These are phyloP conservation scores for Trebouxia sp. DNA, from an alignment of 139 green algal species.

Conservation along the genomic window DNA sequence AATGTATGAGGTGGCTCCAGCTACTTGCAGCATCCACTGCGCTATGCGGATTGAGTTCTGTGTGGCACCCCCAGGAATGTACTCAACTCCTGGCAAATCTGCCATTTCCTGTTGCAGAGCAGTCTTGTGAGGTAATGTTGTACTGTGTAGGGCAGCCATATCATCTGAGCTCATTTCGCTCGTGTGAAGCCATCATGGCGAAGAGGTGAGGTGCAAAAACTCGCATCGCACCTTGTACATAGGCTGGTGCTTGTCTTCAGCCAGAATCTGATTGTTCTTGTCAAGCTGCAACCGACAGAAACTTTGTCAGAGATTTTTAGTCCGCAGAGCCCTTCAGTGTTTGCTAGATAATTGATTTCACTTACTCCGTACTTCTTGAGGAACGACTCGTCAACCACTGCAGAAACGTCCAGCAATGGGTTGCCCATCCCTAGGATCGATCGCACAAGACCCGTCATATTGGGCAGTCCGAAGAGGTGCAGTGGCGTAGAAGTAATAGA, in stretches of 20 bases:
- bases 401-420: constrained; percentile 94
- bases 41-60: constrained; percentile 97
- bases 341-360: not conserved
- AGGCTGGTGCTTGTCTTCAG: constrained; percentile 94
- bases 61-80: constrained; percentile 96
- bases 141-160: not conserved
- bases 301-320: not conserved
- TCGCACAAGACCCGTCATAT: constrained; percentile 23
- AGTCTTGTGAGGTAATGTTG: no score
- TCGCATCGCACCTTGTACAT: constrained; percentile 79
- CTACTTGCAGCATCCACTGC: constrained; percentile 95
- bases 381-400: constrained; percentile 79
- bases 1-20: constrained; percentile 89
- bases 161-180: not conserved
- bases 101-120: constrained; percentile 75
- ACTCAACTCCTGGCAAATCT: constrained; percentile 82
- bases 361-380: constrained; percentile 90
- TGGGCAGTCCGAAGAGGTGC: not conserved
- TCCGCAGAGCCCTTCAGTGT: not conserved
- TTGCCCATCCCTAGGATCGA: constrained; percentile 92
- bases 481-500: not conserved
- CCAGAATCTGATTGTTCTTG: constrained; percentile 96
- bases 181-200: no score
- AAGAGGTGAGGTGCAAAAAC: not conserved
- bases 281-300: constrained; percentile 71